Conservation (phyloP, 768 basidiomycete species). For the Serendipita indica region DNA sequence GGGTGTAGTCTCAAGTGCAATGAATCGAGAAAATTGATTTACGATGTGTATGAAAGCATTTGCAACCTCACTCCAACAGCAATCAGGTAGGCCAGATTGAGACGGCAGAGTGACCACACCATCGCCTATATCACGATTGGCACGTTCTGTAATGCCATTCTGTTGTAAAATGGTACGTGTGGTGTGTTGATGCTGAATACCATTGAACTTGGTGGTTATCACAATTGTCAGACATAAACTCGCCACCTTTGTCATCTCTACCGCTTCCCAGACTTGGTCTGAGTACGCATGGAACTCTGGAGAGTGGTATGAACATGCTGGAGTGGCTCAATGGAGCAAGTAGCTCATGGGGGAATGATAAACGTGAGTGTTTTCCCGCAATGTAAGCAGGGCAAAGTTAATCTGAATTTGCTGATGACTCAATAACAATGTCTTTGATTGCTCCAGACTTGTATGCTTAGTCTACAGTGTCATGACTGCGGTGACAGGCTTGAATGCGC, state of each 20-base stretch:
- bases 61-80: conserved; percentile 3
- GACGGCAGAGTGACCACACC: neutral
- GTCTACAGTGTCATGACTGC: neutral
- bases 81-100: neutral
- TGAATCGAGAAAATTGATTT: conserved; percentile 12
- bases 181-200: conserved; percentile 18
- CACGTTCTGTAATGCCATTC: conserved; percentile 19
- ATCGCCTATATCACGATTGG: neutral
- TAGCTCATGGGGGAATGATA: neutral
- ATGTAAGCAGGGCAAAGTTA: neutral
- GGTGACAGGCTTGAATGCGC: neutral
- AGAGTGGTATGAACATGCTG: conserved; percentile 12
- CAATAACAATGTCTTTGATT: neutral
- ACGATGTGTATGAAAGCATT: conserved; percentile 8
- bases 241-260: conserved; percentile 25
- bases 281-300: neutral
- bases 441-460: neutral
- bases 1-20: conserved; percentile 11
- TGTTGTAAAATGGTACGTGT: conserved; percentile 24
- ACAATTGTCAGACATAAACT: conserved; percentile 19
- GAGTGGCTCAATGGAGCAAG: neutral
- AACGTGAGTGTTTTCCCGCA: neutral
- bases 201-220: neutral
- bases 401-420: neutral
- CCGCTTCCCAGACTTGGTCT: conserved; percentile 6